These are phyloP conservation scores for Cladobotryum mycophilum DNA, from an alignment of 2,329 filamentous ascomycete species.

Conservation along the genomic window DNA sequence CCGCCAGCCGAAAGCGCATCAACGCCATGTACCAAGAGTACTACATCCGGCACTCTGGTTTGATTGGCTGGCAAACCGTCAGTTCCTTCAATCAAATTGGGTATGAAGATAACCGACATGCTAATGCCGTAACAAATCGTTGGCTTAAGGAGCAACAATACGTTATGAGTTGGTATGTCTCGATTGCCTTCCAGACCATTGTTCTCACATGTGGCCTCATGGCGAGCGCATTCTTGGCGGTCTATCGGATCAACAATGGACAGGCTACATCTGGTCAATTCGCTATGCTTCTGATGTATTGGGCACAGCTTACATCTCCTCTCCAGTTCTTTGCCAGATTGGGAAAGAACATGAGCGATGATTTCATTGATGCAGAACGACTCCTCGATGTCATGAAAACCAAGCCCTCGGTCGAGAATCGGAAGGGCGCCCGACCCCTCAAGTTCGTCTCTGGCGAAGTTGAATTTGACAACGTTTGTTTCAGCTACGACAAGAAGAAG, in stretches of 20 bases:
- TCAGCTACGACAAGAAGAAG: conserved; percentile 55
- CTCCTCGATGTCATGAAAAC: conserved; percentile 53
- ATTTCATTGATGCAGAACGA: conserved; percentile 52
- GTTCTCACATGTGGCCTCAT: conserved; percentile 65
- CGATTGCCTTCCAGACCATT: conserved; percentile 51
- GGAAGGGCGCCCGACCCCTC: conserved; percentile 43
- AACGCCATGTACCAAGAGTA: conserved; percentile 50
- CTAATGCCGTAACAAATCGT: conserved; percentile 39
- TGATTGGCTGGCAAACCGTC: conserved; percentile 54
- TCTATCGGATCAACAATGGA: conserved; percentile 60
- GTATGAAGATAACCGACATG: conserved; percentile 50
- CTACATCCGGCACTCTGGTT: conserved; percentile 48
- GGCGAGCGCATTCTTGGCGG: conserved; percentile 53
- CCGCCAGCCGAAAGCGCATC: conserved; percentile 44
- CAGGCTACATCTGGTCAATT: conserved; percentile 60
- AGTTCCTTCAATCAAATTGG: conserved; percentile 53
- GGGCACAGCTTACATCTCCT: conserved; percentile 65
- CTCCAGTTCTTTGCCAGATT: conserved; percentile 62
- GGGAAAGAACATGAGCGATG: conserved; percentile 49
- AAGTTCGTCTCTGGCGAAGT: conserved; percentile 48
- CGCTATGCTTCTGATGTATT: conserved; percentile 65
- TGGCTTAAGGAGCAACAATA: conserved; percentile 33
- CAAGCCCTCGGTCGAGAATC: conserved; percentile 49
- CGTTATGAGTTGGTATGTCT: conserved; percentile 40
- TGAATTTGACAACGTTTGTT: conserved; percentile 48